Conservation (phyloP, 2,329 filamentous ascomycete species). For the Fusarium neocosmosporiellum region DNA sequence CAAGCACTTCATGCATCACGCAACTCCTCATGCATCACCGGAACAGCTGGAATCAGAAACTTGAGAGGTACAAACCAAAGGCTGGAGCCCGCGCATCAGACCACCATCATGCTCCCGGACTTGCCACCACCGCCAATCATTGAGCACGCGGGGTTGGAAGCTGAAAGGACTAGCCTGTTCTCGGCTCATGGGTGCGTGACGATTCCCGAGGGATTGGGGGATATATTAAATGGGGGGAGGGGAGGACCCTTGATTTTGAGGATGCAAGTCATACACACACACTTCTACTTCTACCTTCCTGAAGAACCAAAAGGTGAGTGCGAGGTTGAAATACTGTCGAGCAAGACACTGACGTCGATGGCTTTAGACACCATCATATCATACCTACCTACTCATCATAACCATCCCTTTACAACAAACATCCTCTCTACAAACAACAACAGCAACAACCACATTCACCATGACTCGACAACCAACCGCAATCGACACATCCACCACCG, state of each 20-base stretch:
- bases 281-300: not conserved
- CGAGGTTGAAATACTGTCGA: not conserved
- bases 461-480: slow-evolving; percentile 34
- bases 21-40: slow-evolving; percentile 1
- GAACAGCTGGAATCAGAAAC: not conserved
- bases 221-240: slow-evolving; percentile 5
- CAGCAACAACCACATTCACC: not conserved
- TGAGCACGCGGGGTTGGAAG: not conserved
- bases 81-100: not conserved
- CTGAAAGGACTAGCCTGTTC: slow-evolving; percentile 9
- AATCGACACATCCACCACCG: slow-evolving; percentile 16
- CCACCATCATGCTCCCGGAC: not conserved
- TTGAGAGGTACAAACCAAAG: not conserved
- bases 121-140: slow-evolving; percentile 23
- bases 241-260: not conserved
- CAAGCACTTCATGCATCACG: not conserved
- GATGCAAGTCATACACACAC: slow-evolving; percentile 2
- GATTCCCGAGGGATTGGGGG: slow-evolving; percentile 1
- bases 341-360: slow-evolving; percentile 9
- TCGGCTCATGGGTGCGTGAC: not conserved
- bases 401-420: not conserved
- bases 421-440: not conserved
- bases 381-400: slow-evolving; percentile 13
- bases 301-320: slow-evolving; percentile 6
- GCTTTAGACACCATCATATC: not conserved